A percentile compares a stretch with the other conserved stretches of the same genome.
Evolutionary conservation across 495 filamentous ascomycete species (phyloP).

Genomic region (Penicillium cinerascens): DNA sequence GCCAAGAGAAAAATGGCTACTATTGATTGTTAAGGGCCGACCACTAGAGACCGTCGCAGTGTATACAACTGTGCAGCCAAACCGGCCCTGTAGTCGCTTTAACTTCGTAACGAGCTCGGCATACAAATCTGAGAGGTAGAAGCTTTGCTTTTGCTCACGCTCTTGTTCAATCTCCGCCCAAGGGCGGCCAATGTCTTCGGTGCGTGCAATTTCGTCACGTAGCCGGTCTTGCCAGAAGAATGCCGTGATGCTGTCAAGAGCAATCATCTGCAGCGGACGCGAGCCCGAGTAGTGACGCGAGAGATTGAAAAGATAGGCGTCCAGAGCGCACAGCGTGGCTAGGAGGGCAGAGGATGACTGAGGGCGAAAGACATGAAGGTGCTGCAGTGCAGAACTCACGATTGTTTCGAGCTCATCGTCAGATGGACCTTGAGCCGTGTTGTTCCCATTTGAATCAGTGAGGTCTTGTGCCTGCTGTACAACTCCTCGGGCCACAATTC

Average conservation of each 20-base stretch:
- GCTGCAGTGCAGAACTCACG: constrained; percentile 36
- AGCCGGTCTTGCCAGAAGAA: constrained; percentile 58
- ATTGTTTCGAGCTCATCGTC: constrained; percentile 25
- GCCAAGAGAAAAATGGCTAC: constrained; percentile 29
- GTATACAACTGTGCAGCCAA: constrained; percentile 41
- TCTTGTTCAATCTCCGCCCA: constrained; percentile 29
- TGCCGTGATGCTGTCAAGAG: constrained; percentile 52
- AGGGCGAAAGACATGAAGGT: constrained; percentile 55
- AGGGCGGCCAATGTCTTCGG: constrained; percentile 35
- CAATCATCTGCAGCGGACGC: constrained; percentile 46
- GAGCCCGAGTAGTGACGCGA: constrained; percentile 45
- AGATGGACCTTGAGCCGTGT: constrained; percentile 1
- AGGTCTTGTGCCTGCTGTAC: constrained; percentile 10
- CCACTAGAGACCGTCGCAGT: constrained; percentile 30
- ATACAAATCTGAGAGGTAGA: constrained; percentile 36
- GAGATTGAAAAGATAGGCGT: constrained; percentile 50
- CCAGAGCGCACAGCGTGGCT: constrained; percentile 46
- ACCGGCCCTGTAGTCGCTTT: constrained; percentile 33
- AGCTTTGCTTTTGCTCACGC: constrained; percentile 27
- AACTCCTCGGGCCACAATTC: constrained; percentile 31
- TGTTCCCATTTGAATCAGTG: neutral
- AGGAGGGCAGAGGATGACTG: constrained; percentile 50
- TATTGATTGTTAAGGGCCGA: constrained; percentile 13
- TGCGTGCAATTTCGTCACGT: constrained; percentile 43
- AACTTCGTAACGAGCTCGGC: constrained; percentile 30